phyloP scores from a whole-genome alignment of 805 yeast genomes.

The Nakazawaea ernobii region DNA sequence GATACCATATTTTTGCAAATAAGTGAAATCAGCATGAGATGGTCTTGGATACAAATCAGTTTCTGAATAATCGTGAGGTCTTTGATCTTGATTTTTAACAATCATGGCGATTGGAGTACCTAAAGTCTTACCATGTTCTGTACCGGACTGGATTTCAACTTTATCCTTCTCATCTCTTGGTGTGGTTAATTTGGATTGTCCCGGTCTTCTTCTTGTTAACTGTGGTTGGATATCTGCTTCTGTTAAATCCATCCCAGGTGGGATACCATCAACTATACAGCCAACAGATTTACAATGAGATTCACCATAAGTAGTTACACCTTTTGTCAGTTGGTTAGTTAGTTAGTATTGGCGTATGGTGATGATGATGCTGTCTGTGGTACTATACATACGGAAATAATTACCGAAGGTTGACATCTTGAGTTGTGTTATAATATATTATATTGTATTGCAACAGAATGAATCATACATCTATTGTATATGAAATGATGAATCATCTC shows the following conservation, averaged over 20 bases:
- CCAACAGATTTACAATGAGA: conserved; percentile 98
- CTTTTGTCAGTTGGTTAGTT: conserved; percentile 14
- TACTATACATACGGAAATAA: conserved; percentile 28
- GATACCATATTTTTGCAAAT: conserved; percentile 81
- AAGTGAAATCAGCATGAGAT: conserved; percentile 95
- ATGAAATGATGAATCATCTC: conserved; percentile 1
- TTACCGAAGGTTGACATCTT: conserved; percentile 71
- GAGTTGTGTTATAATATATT: background rate
- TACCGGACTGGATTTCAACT: conserved; percentile 91
- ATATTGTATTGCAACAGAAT: background rate
- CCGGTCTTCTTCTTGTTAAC: conserved; percentile 94
- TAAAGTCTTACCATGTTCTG: conserved; percentile 82
- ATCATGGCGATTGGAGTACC: conserved; percentile 97
- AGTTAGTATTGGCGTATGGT: background rate
- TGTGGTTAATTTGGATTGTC: conserved; percentile 86
- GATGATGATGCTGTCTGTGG: background rate
- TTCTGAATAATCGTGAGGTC: conserved; percentile 94
- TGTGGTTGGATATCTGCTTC: conserved; percentile 94
- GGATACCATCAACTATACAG: conserved; percentile 97
- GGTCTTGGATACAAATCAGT: conserved; percentile 97
- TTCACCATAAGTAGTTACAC: conserved; percentile 95
- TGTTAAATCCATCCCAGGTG: conserved; percentile 83
- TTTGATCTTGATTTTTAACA: conserved; percentile 89
- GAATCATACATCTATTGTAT: background rate
- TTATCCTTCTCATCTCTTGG: conserved; percentile 95